phyloP scores from a whole-genome alignment of 2,329 filamentous ascomycete species.

The Epichloe amarillans region DNA sequence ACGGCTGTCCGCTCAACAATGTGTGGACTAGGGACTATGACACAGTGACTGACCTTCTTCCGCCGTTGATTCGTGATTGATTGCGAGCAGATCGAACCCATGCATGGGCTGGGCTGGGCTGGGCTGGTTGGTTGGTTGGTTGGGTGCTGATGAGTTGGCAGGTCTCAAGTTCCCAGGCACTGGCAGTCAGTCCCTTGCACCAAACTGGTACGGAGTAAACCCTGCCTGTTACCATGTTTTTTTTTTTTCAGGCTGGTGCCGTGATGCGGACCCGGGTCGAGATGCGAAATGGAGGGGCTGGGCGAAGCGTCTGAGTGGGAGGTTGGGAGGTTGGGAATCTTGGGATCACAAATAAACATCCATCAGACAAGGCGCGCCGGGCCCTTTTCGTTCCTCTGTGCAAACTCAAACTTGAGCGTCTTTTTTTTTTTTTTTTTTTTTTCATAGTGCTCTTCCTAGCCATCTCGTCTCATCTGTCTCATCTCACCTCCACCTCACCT shows the following conservation, averaged over 20 bases:
- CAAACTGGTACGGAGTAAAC: no score
- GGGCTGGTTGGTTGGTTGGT: no score
- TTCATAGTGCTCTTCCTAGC: background rate
- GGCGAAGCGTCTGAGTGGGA: slow-evolving; percentile 15
- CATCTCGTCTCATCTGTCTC: background rate
- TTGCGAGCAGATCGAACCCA: no score
- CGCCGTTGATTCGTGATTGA: no score
- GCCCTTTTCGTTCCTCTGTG: background rate
- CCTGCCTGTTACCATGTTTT: no score
- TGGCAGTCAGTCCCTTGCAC: no score
- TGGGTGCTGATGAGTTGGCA: slow-evolving; percentile 2
- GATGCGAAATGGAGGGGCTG: slow-evolving; percentile 15
- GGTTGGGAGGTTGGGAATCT: slow-evolving; percentile 19
- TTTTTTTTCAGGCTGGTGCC: no score
- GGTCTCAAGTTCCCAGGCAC: background rate
- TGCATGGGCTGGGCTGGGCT: no score
- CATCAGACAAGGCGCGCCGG: background rate
- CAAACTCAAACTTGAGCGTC: background rate
- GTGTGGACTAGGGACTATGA: no score
- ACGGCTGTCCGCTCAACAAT: no score
- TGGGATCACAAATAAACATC: background rate
- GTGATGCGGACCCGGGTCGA: background rate
- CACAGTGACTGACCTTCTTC: no score
- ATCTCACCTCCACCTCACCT: background rate
- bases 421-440: background rate